Conservation (phyloP, 306 rosid genomes). For the Begonia peltatifolia region DNA sequence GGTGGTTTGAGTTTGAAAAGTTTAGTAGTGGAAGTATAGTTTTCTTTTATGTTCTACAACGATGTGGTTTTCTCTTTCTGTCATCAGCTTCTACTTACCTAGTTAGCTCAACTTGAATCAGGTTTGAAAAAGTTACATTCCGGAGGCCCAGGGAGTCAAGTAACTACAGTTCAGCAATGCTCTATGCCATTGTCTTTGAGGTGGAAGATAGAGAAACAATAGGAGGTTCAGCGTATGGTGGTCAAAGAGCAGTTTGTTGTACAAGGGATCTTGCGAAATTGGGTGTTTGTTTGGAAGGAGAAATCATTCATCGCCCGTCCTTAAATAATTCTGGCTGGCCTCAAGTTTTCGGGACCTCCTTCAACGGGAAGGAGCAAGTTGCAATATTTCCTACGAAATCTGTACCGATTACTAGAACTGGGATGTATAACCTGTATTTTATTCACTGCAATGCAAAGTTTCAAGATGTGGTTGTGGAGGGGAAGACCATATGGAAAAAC, state of each 20-base stretch:
- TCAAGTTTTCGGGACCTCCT: conserved; percentile 50
- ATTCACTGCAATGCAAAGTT: conserved; percentile 82
- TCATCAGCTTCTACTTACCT: conserved; percentile 8
- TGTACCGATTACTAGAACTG: conserved; percentile 56
- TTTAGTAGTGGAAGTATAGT: too few relatives aligned
- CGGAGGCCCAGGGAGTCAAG: conserved; percentile 46
- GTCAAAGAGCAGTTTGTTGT: conserved; percentile 98
- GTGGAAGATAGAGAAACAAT: conserved; percentile 91
- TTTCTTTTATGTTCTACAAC: neutral
- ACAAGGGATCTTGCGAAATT: conserved; percentile 81
- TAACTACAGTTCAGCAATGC: conserved; percentile 56
- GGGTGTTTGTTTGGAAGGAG: conserved; percentile 78
- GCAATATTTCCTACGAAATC: conserved; percentile 43
- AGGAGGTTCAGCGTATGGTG: conserved; percentile 97
- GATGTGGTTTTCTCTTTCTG: neutral
- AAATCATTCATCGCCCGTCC: conserved; percentile 62
- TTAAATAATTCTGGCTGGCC: conserved; percentile 67
- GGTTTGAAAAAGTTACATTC: conserved; percentile 70
- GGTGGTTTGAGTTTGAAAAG: too few relatives aligned
- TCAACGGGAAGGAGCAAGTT: conserved; percentile 33
- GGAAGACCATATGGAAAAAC: conserved; percentile 88
- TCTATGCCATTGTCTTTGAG: conserved; percentile 82
- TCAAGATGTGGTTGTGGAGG: conserved; percentile 59
- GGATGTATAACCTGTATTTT: conserved; percentile 95
- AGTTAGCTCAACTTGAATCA: conserved; percentile 25